Evolutionary conservation across 2,329 filamentous ascomycete species (phyloP).

Genomic region (Spiromastix sp.): DNA sequence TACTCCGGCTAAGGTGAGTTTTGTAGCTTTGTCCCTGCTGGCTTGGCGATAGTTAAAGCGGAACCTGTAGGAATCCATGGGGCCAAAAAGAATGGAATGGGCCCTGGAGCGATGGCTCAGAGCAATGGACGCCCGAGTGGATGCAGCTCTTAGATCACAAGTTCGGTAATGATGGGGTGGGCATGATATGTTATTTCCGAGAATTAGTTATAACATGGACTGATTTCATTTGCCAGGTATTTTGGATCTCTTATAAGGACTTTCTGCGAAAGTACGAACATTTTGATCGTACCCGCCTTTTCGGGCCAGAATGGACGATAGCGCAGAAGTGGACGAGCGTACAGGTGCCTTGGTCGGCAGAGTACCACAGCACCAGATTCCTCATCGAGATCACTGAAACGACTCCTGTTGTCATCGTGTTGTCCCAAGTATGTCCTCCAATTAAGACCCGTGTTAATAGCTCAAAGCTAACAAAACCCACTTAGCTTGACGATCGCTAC

Average conservation of each 20-base stretch:
- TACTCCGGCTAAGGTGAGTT: conserved; percentile 50
- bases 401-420: conserved; percentile 47
- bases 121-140: conserved; percentile 75
- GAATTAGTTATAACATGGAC: too few relatives aligned
- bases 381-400: conserved; percentile 41
- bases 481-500: conserved; percentile 49
- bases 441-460: neutral
- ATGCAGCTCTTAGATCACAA: conserved; percentile 61
- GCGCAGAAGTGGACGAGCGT: conserved; percentile 52
- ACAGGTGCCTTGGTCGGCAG: conserved; percentile 49
- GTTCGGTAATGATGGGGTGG: conserved; percentile 67
- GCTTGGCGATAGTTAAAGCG: neutral
- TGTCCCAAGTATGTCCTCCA: conserved; percentile 37
- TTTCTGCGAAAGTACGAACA: conserved; percentile 48
- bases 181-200: conserved; percentile 10
- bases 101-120: conserved; percentile 70
- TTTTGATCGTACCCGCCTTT: conserved; percentile 51
- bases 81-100: conserved; percentile 72
- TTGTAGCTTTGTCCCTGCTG: conserved; percentile 11
- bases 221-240: conserved; percentile 28
- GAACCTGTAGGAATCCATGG: conserved; percentile 76
- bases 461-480: conserved; percentile 10
- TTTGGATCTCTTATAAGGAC: conserved; percentile 52
- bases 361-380: conserved; percentile 53
- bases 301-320: conserved; percentile 50